Conservation (phyloP, 495 filamentous ascomycete genomes). For the Trichocladium uniseriatum region DNA sequence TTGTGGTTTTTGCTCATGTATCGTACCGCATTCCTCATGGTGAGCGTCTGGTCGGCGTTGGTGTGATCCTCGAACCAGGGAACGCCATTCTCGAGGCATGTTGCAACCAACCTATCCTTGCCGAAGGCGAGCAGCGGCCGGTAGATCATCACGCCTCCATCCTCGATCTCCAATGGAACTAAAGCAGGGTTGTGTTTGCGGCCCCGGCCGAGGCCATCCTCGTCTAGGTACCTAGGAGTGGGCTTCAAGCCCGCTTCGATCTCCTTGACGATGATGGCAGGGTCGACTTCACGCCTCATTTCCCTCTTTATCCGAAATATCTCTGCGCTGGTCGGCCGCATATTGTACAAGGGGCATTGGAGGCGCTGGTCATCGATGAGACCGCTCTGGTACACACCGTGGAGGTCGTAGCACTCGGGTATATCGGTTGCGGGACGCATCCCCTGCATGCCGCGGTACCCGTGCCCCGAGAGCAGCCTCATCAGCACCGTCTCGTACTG, state of each 20-base stretch:
- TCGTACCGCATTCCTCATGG: slow-evolving; percentile 71
- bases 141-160: slow-evolving; percentile 60
- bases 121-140: slow-evolving; percentile 66
- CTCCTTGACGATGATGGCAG: slow-evolving; percentile 3
- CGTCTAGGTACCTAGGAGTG: slow-evolving; percentile 9
- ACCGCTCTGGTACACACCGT: slow-evolving; percentile 63
- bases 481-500: slow-evolving; percentile 80
- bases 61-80: slow-evolving; percentile 77
- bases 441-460: slow-evolving; percentile 56
- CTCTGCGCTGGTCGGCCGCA: slow-evolving; percentile 9
- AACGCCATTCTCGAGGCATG: slow-evolving; percentile 55
- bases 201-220: slow-evolving; percentile 16
- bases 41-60: slow-evolving; percentile 71
- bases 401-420: slow-evolving; percentile 71
- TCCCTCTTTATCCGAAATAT: slow-evolving; percentile 12
- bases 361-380: slow-evolving; percentile 33
- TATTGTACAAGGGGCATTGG: slow-evolving; percentile 20
- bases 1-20: slow-evolving; percentile 46
- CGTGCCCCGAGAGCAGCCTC: slow-evolving; percentile 54
- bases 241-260: slow-evolving; percentile 1
- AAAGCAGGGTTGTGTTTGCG: slow-evolving; percentile 4
- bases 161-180: slow-evolving; percentile 41
- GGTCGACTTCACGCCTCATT: slow-evolving; percentile 19
- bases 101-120: slow-evolving; percentile 63
- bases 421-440: slow-evolving; percentile 57